A percentile compares a stretch with the other conserved stretches of the same genome.
Conservation (phyloP, 2,329 filamentous ascomycete species). For the Colletotrichum sublineola region DNA sequence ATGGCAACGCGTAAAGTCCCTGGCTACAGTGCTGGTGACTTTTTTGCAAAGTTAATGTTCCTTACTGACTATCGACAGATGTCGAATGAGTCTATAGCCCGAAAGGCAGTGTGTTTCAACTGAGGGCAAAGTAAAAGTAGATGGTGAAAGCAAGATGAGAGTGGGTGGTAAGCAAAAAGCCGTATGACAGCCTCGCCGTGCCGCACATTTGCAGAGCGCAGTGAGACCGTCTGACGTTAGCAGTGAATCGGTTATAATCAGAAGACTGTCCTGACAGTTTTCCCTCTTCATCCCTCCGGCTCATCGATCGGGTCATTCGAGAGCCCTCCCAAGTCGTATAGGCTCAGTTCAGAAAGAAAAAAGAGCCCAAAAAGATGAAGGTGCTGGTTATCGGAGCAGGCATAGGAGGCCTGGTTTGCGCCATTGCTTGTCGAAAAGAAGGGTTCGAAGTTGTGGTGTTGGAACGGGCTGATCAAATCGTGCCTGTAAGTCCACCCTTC, state of each 20-base stretch:
- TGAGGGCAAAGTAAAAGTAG: no score
- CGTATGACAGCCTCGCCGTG: no score
- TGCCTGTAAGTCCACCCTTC: conserved; percentile 15
- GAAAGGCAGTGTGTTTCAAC: no score
- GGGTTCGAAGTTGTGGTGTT: conserved; percentile 35
- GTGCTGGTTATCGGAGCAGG: conserved; percentile 33
- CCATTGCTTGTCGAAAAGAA: conserved; percentile 26
- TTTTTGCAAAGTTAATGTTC: no score
- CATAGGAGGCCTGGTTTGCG: conserved; percentile 26
- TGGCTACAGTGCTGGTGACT: no score
- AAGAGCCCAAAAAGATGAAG: conserved; percentile 20
- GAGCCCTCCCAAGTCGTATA: neutral
- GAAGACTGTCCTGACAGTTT: neutral
- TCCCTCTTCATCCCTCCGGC: neutral
- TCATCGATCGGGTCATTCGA: neutral
- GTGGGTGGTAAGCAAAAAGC: no score
- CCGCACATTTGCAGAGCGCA: no score
- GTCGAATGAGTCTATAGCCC: no score
- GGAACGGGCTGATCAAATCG: conserved; percentile 23
- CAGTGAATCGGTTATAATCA: neutral
- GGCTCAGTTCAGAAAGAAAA: neutral
- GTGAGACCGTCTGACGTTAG: neutral
- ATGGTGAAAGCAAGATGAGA: no score
- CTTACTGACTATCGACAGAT: no score
- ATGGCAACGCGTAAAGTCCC: no score